phyloP scores from a whole-genome alignment of 1,139 yeast species.

The Yamadazyma blattariae region DNA sequence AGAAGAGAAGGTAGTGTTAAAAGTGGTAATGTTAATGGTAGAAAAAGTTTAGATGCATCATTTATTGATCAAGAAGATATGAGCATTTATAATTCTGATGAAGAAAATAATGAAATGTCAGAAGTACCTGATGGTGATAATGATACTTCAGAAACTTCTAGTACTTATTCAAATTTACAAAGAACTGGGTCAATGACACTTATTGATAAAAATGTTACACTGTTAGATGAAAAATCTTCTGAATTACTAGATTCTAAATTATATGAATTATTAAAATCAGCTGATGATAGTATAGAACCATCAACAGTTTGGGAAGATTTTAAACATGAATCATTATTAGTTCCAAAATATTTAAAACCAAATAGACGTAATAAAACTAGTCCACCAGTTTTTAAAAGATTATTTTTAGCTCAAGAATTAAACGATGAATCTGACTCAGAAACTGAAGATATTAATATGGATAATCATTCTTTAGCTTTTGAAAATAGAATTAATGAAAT shows the following conservation, averaged over 20 bases:
- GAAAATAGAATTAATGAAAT: too few relatives aligned
- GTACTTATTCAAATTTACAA: conserved; percentile 12
- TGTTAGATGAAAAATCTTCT: conserved; percentile 5
- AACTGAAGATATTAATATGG: conserved; percentile 1
- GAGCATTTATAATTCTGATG: conserved; percentile 13
- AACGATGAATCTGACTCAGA: conserved; percentile 17
- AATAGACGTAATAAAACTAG: conserved; percentile 44
- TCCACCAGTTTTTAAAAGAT: conserved; percentile 46
- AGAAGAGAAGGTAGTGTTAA: conserved; percentile 2
- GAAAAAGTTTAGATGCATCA: conserved; percentile 1
- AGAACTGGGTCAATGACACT: conserved; percentile 9
- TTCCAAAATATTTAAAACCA: conserved; percentile 55
- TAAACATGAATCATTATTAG: conserved; percentile 32
- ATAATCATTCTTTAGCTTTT: background rate
- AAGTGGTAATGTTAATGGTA: too few relatives aligned
- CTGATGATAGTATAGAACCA: background rate
- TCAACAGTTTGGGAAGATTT: conserved; percentile 8
- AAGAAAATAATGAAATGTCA: conserved; percentile 8
- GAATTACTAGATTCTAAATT: conserved; percentile 7
- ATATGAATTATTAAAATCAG: conserved; percentile 2
- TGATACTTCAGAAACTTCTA: conserved; percentile 13
- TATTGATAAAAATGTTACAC: conserved; percentile 1
- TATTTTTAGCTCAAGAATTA: conserved; percentile 82
- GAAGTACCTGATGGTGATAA: conserved; percentile 4
- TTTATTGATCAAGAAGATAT: conserved; percentile 10